Base-by-base conservation (phyloP, 495 filamentous ascomycete genomes). In the Beverwykella pulmonaria region DNA sequence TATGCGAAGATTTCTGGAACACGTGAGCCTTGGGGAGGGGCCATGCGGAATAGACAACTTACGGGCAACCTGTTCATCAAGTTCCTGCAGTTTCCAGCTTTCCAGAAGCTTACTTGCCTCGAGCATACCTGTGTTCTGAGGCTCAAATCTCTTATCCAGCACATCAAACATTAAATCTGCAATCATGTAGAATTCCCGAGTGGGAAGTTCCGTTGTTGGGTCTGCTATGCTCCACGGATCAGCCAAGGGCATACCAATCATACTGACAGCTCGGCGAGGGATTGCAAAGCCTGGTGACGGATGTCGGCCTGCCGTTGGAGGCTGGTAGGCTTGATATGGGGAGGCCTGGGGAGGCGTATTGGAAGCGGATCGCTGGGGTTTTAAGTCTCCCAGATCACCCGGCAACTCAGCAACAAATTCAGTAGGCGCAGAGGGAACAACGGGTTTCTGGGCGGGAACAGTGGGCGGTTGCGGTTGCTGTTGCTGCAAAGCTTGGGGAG, bases 371-470 rank as follows among this genome's bases (percentile, higher is more conserved):
- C 59, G 27, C 15, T 66, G 26, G 7, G 53, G 53, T 8, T 63
- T 47, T 14, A 64, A 41, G 15, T 59, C 55, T n/a, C 69, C 61
- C 41, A 68, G 32, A 39, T 71, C 69, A 17, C 63, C 69, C 4
- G 69, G 69, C 25, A 71, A 56, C 41, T 71, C 69, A 10, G 69
- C 69, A 62, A 71, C 49, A 41, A 71, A 71, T 32, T 64, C 60
- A 15, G 47, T 68, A 2, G 69, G 55, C 15, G 65, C 25, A 53
- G 64, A n/a, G 23, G 23, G 59, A 2, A 59, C 23, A 19, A 47
- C 14, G 1, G 53, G 9, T 25, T 26, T 19, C 46, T 56, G 56
- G 50, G 34, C n/a, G 17, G 30, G n/a, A 17, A 39, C 29, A 20
- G 59, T 58, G n/a, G 53, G 48, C 26, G 48, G 29, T 53, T 63